Percentiles rank a stretch among this genome's conserved stretches.
Evolutionary conservation across 2,329 filamentous ascomycete genomes (phyloP).

Genomic region (Penicillium crustosum): DNA sequence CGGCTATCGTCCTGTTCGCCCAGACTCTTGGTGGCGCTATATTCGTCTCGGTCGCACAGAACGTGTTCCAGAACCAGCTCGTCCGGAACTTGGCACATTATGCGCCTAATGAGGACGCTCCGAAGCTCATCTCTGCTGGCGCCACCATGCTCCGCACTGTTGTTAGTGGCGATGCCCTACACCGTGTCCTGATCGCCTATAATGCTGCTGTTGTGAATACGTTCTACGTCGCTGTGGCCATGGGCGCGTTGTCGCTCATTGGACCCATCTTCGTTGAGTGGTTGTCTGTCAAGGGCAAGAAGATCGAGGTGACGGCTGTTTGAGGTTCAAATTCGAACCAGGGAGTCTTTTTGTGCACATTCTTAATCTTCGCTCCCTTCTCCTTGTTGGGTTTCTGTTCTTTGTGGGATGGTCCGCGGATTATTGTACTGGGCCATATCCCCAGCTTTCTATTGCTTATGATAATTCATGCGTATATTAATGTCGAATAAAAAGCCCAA

Average conservation of each 20-base stretch:
- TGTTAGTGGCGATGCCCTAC: slow-evolving; percentile 29
- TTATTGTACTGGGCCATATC: slow-evolving; percentile 8
- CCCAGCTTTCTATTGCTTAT: background rate
- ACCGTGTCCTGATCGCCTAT: slow-evolving; percentile 37
- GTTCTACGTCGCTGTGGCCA: slow-evolving; percentile 41
- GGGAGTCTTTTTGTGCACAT: slow-evolving; percentile 17
- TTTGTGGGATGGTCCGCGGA: background rate
- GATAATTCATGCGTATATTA: background rate
- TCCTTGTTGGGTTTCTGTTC: background rate
- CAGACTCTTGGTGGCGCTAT: slow-evolving; percentile 41
- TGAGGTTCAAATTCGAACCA: background rate
- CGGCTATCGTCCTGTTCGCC: slow-evolving; percentile 37
- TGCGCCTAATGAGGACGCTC: slow-evolving; percentile 29
- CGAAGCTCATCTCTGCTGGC: slow-evolving; percentile 33
- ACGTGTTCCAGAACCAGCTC: slow-evolving; percentile 41
- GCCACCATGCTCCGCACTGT: slow-evolving; percentile 39
- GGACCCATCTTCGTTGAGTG: slow-evolving; percentile 41
- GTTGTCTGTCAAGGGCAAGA: slow-evolving; percentile 42
- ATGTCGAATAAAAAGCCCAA: background rate
- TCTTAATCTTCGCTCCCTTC: background rate
- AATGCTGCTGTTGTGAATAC: slow-evolving; percentile 40
- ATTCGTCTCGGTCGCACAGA: slow-evolving; percentile 41
- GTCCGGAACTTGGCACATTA: slow-evolving; percentile 25
- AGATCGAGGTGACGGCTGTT: slow-evolving; percentile 25
- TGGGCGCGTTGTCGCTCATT: slow-evolving; percentile 37